phyloP scores from a whole-genome alignment of 208 protist genomes.

The Leishmania mexicana region DNA sequence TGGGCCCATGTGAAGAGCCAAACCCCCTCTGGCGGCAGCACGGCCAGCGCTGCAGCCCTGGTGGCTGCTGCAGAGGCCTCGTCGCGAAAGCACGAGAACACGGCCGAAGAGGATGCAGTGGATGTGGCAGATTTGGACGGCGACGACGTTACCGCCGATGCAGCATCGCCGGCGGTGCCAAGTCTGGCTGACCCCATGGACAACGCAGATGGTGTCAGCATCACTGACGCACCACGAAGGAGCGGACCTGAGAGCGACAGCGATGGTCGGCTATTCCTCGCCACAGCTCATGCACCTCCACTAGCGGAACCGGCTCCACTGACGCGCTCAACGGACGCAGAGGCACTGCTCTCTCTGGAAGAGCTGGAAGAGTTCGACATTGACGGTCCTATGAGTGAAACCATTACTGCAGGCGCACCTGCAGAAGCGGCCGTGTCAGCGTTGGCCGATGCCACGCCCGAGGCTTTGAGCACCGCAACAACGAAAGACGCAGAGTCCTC shows the following conservation, averaged over 20 bases:
- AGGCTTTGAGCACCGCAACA: not conserved
- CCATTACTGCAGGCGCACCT: not conserved
- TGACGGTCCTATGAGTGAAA: constrained; percentile 12
- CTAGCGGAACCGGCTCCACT: not conserved
- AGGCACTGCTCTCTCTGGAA: not conserved
- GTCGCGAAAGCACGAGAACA: not conserved
- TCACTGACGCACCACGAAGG: not conserved
- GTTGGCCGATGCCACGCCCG: not conserved
- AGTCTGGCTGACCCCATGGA: not conserved
- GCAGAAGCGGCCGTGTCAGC: not conserved
- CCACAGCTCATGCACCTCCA: not conserved
- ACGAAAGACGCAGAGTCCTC: not conserved
- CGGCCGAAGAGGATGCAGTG: not conserved
- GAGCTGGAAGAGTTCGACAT: constrained; percentile 28
- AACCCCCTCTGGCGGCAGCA: not conserved
- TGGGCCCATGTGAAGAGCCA: constrained; percentile 9
- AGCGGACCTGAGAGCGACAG: not conserved
- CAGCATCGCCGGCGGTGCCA: not conserved
- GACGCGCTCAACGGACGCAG: not conserved
- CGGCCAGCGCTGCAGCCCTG: not conserved
- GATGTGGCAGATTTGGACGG: not conserved
- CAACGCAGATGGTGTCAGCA: not conserved
- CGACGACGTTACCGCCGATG: not conserved
- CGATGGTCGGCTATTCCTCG: not conserved
- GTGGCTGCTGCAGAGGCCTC: not conserved